Conservation (phyloP, 2,329 filamentous ascomycete genomes). For the Hypoxylon sp. region DNA sequence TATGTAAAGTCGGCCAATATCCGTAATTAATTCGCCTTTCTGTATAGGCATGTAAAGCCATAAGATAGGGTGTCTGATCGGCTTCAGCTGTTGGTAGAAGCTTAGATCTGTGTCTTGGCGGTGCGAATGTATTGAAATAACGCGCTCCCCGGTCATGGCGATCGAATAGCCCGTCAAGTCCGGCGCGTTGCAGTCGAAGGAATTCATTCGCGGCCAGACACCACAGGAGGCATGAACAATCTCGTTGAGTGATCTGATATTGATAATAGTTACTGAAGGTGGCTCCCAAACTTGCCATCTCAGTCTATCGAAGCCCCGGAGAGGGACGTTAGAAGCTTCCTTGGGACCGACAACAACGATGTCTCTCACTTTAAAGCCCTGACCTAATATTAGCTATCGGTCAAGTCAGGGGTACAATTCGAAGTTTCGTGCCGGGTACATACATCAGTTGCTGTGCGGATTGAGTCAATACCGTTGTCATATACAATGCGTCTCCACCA, state of each 20-base stretch:
- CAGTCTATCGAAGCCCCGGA: neutral
- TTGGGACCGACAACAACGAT: neutral
- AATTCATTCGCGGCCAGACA: neutral
- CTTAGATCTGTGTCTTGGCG: neutral
- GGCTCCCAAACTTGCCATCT: conserved; percentile 3
- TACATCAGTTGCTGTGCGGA: conserved; percentile 1
- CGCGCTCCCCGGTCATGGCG: neutral
- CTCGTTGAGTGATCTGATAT: neutral
- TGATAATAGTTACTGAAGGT: neutral
- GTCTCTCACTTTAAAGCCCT: conserved; percentile 5
- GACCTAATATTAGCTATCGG: conserved; percentile 2
- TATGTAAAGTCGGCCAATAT: neutral
- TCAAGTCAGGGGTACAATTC: neutral
- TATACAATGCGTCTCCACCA: neutral
- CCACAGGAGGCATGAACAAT: neutral
- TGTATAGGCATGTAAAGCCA: conserved; percentile 21
- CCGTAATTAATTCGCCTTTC: conserved; percentile 4
- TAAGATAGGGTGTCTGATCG: neutral
- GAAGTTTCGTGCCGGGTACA: neutral
- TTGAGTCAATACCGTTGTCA: neutral
- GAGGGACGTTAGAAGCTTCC: neutral
- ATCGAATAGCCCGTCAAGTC: conserved; percentile 2
- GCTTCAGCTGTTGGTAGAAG: neutral
- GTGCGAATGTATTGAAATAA: conserved; percentile 12
- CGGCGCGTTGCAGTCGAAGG: conserved; percentile 2